Conservation (phyloP, 192 early-diverging fungal species). For the Mortierella antarctica region DNA sequence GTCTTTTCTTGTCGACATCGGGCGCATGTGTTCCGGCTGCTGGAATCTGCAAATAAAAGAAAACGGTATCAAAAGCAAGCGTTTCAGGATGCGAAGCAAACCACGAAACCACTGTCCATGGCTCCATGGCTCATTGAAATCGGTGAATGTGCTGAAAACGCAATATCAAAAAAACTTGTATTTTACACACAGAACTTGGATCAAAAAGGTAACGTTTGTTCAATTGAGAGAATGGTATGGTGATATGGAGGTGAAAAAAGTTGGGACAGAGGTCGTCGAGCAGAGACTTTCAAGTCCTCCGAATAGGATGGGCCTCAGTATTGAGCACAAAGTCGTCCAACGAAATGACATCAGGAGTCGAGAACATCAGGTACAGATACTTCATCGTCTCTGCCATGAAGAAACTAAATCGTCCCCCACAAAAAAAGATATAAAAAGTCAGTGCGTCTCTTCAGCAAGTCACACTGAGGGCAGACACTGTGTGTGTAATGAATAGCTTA, state of each 20-base stretch:
- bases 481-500: conserved; percentile 11
- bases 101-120: neutral
- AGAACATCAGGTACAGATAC: conserved; percentile 92
- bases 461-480: neutral
- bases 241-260: neutral
- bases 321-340: conserved; percentile 92
- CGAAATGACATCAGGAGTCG: conserved; percentile 66
- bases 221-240: too few relatives aligned
- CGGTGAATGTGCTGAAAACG: neutral
- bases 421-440: neutral
- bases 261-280: neutral
- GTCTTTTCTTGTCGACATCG: neutral
- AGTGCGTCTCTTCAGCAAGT: neutral
- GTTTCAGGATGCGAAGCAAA: neutral
- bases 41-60: too few relatives aligned
- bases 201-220: neutral
- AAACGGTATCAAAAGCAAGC: neutral
- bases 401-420: conserved; percentile 62
- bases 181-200: neutral
- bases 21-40: neutral
- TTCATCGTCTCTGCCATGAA: conserved; percentile 97
- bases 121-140: neutral
- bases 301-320: conserved; percentile 94
- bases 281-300: conserved; percentile 36
- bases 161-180: neutral